Base-by-base conservation (phyloP, 2,329 filamentous ascomycete genomes). In the Chaetomiaceae sp. region DNA sequence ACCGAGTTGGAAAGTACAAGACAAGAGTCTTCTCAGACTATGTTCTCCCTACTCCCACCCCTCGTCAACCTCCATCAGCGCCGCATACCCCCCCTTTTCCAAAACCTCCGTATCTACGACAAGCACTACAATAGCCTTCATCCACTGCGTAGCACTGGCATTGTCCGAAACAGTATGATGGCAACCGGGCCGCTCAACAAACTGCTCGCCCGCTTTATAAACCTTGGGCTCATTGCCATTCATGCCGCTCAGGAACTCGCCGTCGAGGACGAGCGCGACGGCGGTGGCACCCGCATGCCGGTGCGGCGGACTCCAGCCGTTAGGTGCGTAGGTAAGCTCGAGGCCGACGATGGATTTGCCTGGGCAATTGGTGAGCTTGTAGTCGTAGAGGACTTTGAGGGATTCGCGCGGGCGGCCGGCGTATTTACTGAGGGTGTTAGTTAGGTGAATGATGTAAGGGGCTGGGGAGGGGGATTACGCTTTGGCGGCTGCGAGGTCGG, bases 131-230 rank as follows among this genome's bases (percentile, higher is more conserved):
- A 55, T 47, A 7, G 53, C 53, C 42, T 39, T 47, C 53, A 55
- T 55, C 12, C 63, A 56, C 46, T 73, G 66, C 0, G 64, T 70
- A 3, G 61, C 53, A 49, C 72, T 74, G 1, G 62, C 63, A 55
- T 77, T 76, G 16, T 72, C 68, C 16, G 69, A 71, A 10, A 75
- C 68, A 5, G 66, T 68, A 48, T 77, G 73, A 39, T 75, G 71
- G n/a, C 74, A 78, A 0, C 73, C 71, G 0, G 74, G 73, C 3
- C 67, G 63, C 58, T 78, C 73, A 19, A 65, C 66, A 58, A 70
- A 76, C 8, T 60, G 68, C 9, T 70, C 68, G 0, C 72, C 73
- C 0, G 63, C 52, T 1, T 59, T 20, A 44, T 72, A 66, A 1
- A 70, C 58, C 38, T 64, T 60, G 21, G 73, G 70, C 2, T 68